Evolutionary conservation across 164 flowering plant genomes (phyloP), one percentile per base, ranked within the genome.

Genomic region (Nelumbo lutea): DNA sequence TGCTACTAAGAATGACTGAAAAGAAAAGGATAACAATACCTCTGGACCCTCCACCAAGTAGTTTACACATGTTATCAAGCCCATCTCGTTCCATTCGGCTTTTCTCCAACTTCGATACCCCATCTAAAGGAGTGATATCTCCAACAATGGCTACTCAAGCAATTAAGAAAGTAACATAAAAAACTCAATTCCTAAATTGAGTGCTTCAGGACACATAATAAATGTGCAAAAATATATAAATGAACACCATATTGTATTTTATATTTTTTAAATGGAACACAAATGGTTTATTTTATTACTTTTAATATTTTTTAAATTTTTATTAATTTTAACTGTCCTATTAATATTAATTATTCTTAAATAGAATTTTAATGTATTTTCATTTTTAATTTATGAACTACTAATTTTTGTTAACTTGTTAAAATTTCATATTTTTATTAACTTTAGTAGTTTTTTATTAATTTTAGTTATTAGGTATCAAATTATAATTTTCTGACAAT

Each of bases 61-160:
- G 59, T 72, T 79, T 78, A 78, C 98, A 91, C 95, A 94, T 88
- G 65, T 89, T 69, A 52, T 91, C 88, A 41, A 94, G 42, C 38
- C 97, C 98, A 80, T 88, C 93, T 48, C 71, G 80, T 78, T 94
- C 98, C 65, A 80, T 71, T 57, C 93, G 83, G 71, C 85, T 86
- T 80, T 94, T 94, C 72, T 94, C 98, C 42, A 9, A 75, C 80
- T 94, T 94, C 44, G 98, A 79, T 50, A 94, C 72, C 59, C 97
- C 96, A 83, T 91, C 97, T 1, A 78, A 69, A 71, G 98, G 98
- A 68, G 98, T 84, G 59, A 94, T 94, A 71, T 94, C 98, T 9
- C 98, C 98, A 78, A 94, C 96, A 83, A 94, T 91, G 14, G 98
- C 97, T 91, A 65, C 47, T 65, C 71, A 74, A 77, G 46, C 56